Evolutionary conservation across 2,329 filamentous ascomycete genomes (phyloP), one percentile per base, ranked within the genome.

Genomic region (Sporothrix luriei): DNA sequence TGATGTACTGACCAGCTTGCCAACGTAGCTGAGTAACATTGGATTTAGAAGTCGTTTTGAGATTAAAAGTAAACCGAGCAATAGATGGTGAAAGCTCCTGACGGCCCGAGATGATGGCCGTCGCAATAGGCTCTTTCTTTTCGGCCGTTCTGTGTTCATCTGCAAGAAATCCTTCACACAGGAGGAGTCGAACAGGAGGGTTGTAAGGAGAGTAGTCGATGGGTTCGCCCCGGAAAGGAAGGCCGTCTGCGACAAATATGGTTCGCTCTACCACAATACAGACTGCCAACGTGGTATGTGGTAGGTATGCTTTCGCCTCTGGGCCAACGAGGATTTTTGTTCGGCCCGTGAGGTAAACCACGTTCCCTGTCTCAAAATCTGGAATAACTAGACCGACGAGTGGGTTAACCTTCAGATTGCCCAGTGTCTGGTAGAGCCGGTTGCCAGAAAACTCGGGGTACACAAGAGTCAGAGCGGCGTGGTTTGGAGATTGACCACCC

Each of bases 371-470:
- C 4, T 85, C 84, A 75, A 91, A 94, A 76, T 94, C 88, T 0
- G 92, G 91, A 48, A 97, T 84, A 2, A 86, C 87, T 64, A 94
- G 78, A 3, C 93, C 92, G 2, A 91, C 86, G 21, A 81, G 80
- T 0, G 91, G 91, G 43, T 89, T 90, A 9, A 84, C 79, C 51
- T 85, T 82, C 16, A 96, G 81, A 76, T 97, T 97, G 0, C 93
- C 93, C 0, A 96, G 84, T 0, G 90, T 92, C 77, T 96, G 92
- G 75, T 96, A 97, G 0, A 95, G 80, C 19, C 91, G 83, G 77
- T 97, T 97, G 9, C 93, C 93, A 0, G 90, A 93, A 77, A 91
- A 96, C 77, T 97, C 93, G 0, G 93, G 93, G 78, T 92, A 97
- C 2, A 90, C 82, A 16, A 96, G 78, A 2, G 86, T 82, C 1